Percentiles rank a stretch among this genome's conserved stretches.
Evolutionary conservation across 441 rosid genomes (phyloP).

Genomic region (Viola pubescens): DNA sequence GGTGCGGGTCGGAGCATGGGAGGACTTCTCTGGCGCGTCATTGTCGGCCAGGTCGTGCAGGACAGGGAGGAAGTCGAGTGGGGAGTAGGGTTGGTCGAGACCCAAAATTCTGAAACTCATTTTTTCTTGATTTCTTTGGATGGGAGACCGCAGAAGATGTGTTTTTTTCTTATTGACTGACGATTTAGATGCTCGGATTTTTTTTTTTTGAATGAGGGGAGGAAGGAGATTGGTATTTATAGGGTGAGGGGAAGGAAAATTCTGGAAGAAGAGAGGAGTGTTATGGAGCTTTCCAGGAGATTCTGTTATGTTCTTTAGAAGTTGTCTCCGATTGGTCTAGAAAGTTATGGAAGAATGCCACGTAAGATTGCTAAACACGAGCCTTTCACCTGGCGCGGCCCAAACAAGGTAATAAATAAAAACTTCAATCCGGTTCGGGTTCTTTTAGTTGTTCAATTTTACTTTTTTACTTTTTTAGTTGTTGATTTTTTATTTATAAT

Average conservation of each 20-base stretch:
- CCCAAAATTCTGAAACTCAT: constrained; percentile 43
- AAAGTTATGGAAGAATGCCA: constrained; percentile 10
- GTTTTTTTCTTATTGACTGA: background rate
- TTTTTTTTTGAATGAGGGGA: rapidly evolving
- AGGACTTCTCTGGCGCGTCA: constrained; percentile 21
- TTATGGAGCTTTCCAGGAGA: constrained; percentile 23
- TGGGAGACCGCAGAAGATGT: too few relatives aligned
- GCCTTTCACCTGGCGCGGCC: too few relatives aligned
- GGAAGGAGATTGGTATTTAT: background rate
- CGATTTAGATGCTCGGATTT: too few relatives aligned
- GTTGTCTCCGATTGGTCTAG: constrained; percentile 1
- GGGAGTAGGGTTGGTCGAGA: constrained; percentile 17
- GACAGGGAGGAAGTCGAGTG: constrained; percentile 19
- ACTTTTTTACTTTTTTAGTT: too few relatives aligned
- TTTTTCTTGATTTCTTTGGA: background rate
- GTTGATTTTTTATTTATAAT: too few relatives aligned
- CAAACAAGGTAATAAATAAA: too few relatives aligned
- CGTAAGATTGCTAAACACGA: too few relatives aligned
- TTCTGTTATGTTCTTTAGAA: constrained; percentile 3
- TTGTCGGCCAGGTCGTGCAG: constrained; percentile 36
- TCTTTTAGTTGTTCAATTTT: too few relatives aligned
- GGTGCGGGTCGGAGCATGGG: constrained; percentile 28
- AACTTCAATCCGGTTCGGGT: too few relatives aligned
- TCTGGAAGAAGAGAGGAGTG: constrained; percentile 4
- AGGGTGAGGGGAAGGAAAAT: background rate